Percentiles rank a stretch among this genome's conserved stretches.
phyloP scores from a whole-genome alignment of 352 stramenopile species.

The Aphanomyces euteiches region DNA sequence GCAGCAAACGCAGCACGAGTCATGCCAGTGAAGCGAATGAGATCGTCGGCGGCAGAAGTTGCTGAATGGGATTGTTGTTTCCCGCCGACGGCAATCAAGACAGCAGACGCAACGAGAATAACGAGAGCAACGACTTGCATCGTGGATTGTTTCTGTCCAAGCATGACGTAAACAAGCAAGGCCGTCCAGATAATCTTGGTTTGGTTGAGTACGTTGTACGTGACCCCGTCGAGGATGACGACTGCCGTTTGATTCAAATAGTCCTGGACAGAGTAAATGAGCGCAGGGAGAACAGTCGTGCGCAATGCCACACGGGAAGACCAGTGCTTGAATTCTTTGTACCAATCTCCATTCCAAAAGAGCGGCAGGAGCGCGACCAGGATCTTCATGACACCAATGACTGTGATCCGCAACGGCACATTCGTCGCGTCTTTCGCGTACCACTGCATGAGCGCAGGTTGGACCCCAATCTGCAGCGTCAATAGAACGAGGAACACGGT shows the following conservation, averaged over 20 bases:
- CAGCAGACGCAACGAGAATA: conserved; percentile 61
- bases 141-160: conserved; percentile 62
- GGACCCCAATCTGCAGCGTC: conserved; percentile 68
- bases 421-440: conserved; percentile 57
- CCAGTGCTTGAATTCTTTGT: conserved; percentile 64
- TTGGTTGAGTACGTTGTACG: conserved; percentile 84
- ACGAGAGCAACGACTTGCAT: conserved; percentile 66
- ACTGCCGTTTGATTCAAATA: conserved; percentile 76
- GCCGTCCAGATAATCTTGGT: conserved; percentile 88
- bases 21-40: conserved; percentile 57
- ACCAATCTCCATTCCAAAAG: conserved; percentile 44
- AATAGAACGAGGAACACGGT: conserved; percentile 56
- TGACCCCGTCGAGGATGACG: conserved; percentile 70
- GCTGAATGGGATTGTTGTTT: conserved; percentile 13
- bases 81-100: conserved; percentile 54
- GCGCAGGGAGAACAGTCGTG: conserved; percentile 61
- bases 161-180: conserved; percentile 72
- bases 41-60: conserved; percentile 32
- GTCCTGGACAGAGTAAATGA: conserved; percentile 84
- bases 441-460: conserved; percentile 75
- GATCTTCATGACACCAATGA: conserved; percentile 74
- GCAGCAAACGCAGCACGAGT: conserved; percentile 69
- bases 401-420: conserved; percentile 63
- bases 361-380: conserved; percentile 60
- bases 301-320: conserved; percentile 48